phyloP scores from a whole-genome alignment of 1,284 basidiomycete species.

The Ustilago nuda region DNA sequence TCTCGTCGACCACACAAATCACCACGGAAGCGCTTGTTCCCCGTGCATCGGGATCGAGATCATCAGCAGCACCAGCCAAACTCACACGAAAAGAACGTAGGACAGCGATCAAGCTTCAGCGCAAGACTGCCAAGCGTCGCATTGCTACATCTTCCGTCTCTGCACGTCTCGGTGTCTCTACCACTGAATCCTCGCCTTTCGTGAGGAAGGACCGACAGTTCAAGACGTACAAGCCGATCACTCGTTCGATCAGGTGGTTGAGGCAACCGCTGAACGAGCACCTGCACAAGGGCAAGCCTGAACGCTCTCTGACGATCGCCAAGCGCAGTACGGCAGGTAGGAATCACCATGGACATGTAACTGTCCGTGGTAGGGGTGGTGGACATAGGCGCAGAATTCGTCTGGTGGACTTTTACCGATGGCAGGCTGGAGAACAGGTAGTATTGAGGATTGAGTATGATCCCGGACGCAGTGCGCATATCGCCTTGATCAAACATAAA shows the following conservation, averaged over 20 bases:
- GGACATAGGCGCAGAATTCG: slow-evolving; percentile 90
- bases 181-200: slow-evolving; percentile 56
- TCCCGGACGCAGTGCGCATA: slow-evolving; percentile 91
- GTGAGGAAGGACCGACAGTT: slow-evolving; percentile 72
- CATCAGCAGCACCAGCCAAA: slow-evolving; percentile 12
- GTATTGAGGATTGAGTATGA: slow-evolving; percentile 97
- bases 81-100: slow-evolving; percentile 57
- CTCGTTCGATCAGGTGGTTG: slow-evolving; percentile 86
- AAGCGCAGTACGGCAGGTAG: slow-evolving; percentile 87
- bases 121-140: slow-evolving; percentile 46
- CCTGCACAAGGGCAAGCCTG: slow-evolving; percentile 83
- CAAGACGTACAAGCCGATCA: slow-evolving; percentile 90
- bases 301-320: slow-evolving; percentile 83
- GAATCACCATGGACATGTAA: slow-evolving; percentile 83
- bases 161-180: slow-evolving; percentile 59
- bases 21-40: slow-evolving; percentile 1
- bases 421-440: slow-evolving; percentile 82
- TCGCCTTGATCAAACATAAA: slow-evolving; percentile 81
- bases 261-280: slow-evolving; percentile 83
- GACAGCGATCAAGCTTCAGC: slow-evolving; percentile 50
- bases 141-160: slow-evolving; percentile 55
- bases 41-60: not conserved
- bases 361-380: slow-evolving; percentile 88
- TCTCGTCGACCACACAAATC: slow-evolving; percentile 34
- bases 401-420: slow-evolving; percentile 82